Percentiles rank a stretch among this genome's conserved stretches.
Conservation (phyloP, 176 grass and related monocot genomes). For the Dactylis glomerata region DNA sequence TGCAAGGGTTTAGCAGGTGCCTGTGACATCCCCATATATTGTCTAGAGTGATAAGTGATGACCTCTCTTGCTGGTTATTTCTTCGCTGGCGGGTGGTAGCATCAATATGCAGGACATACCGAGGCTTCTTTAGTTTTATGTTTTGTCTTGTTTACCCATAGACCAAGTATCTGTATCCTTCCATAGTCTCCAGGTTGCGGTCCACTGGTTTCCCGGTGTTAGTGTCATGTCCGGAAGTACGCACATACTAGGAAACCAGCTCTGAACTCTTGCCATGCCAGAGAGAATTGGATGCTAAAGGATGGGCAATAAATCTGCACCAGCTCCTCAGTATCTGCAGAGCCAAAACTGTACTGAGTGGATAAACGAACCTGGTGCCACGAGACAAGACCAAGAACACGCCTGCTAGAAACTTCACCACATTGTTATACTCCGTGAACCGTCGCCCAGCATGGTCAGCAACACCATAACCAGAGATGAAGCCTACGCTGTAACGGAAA, state of each 20-base stretch:
- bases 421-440: not conserved
- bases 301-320: not conserved
- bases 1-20: not conserved
- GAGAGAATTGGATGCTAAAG: not conserved
- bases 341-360: not conserved
- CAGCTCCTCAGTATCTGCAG: not conserved
- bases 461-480: not conserved
- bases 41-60: not conserved
- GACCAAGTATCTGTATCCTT: slow-evolving; percentile 8
- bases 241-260: not conserved
- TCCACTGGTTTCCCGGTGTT: too few relatives aligned
- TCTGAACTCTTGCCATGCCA: not conserved
- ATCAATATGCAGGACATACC: not conserved
- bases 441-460: not conserved
- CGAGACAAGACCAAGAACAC: not conserved
- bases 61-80: not conserved
- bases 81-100: not conserved
- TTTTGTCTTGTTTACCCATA: not conserved
- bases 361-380: not conserved
- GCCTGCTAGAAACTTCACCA: not conserved
- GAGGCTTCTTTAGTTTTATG: not conserved
- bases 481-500: not conserved
- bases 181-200: not conserved
- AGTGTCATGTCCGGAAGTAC: too few relatives aligned
- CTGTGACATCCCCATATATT: not conserved